Base-by-base conservation (phyloP, 1,284 basidiomycete genomes). In the Leccinum fuscescens region DNA sequence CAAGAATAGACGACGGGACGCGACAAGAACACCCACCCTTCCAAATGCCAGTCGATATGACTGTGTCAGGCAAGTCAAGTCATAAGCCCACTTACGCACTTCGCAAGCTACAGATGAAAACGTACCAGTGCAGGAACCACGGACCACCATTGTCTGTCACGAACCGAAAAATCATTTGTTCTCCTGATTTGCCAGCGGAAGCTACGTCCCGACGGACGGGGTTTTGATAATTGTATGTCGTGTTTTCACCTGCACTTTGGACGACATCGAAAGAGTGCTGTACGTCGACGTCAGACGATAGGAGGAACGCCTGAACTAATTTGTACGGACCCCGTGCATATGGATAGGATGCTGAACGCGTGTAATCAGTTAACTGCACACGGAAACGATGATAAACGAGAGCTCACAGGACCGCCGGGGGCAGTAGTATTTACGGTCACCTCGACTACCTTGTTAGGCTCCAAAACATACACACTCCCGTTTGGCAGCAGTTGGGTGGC, bases 11-110 rank as follows among this genome's bases (percentile, higher is more conserved):
- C 42, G 42, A 17, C 42, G 17, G 8, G 42, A 9, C 9, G 7
- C 15, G 37, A 44, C 42, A 11, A 1, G 9, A 44, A 50, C 14
- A 62, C 69, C 66, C 54, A 71, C 69, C 67, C 65, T 59, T 78
- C 74, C 3, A 82, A 65, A 69, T 82, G 80, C 77, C 79, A 81
- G 54, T 84, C 77, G 60, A 82, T 78, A 63, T 80, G 79, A 63
- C 82, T 65, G 14, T 65, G 22, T 6, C 8, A 58, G 27, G 35
- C 20, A n/a, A 29, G 17, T 27, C 29, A 49, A 27, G 20, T 59
- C 33, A 61, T 11, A 31, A 8, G 9, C 14, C 11, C 15, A 44
- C 9, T 9, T 12, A 20, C 9, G 17, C 3, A 37, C 35, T 33
- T 14, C 37, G 15, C 14, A 37, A 42, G 15, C 22, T 20, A 39